Percentiles rank a stretch among this genome's conserved stretches.
Evolutionary conservation across 176 grass and related monocot species (phyloP).

Genomic region (Carex parvula): DNA sequence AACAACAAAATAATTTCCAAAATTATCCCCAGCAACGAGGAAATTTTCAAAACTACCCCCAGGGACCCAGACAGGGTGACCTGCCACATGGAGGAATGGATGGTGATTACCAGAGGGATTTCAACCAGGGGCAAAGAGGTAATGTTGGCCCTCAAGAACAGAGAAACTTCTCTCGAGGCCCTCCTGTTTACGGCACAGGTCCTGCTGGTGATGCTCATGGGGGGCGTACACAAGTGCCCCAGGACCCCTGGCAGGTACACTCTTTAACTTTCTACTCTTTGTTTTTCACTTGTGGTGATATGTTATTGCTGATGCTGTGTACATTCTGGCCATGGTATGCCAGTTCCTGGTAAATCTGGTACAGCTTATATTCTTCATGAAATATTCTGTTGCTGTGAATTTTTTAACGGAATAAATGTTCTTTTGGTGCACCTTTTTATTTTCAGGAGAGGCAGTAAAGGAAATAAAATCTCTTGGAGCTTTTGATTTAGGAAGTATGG

Average conservation of each 20-base stretch:
- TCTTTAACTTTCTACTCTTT: background rate
- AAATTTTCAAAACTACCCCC: conserved; percentile 35
- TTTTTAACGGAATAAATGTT: background rate
- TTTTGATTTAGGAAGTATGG: background rate
- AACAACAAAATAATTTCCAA: conserved; percentile 37
- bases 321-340: background rate
- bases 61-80: conserved; percentile 30
- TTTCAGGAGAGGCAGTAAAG: conserved; percentile 24
- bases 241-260: conserved; percentile 16
- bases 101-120: conserved; percentile 31
- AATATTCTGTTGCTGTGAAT: background rate
- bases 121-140: conserved; percentile 31
- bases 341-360: background rate
- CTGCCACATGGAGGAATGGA: conserved; percentile 45
- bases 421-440: background rate
- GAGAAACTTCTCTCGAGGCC: conserved; percentile 48
- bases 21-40: conserved; percentile 40
- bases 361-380: background rate
- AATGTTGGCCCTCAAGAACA: conserved; percentile 47
- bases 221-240: background rate
- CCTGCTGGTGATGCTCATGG: background rate
- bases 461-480: background rate
- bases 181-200: background rate
- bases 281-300: background rate
- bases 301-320: background rate